Base-by-base conservation (phyloP, 495 filamentous ascomycete species). In the Lichenothelia convexa region DNA sequence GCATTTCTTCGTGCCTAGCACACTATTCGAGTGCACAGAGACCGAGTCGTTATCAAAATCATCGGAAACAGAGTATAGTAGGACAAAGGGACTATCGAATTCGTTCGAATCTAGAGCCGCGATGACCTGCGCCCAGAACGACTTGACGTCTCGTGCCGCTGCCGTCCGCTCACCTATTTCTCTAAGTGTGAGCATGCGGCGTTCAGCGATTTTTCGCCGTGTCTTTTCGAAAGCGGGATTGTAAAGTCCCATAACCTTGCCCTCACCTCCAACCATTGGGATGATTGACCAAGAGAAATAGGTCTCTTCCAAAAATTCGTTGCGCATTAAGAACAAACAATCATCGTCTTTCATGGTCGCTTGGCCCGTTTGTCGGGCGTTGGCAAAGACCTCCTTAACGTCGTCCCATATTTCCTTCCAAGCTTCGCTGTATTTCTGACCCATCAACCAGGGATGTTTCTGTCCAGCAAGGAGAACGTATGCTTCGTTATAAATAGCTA, bases 341-440 rank as follows among this genome's bases (percentile, higher is more conserved):
- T 80, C 76, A 45, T 80, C 75, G 43, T 80, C 68, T 48, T 80
- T 80, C 75, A 80, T 77, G 4, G 70, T 80, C 2, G 75, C 72
- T 47, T 75, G 64, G 3, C 75, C 77, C 2, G 67, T 70, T 20
- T 57, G 41, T 45, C 57, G 62, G 0, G 75, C 77, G 40, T 51
- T 65, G 3, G 60, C 54, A 40, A 82, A 70, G 2, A 75, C 59
- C 5, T 66, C 69, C 42, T 64, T 60, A 4, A 82, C 57, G 1
- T 66, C 65, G 21, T 64, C 57, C 75, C 75, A 80, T 13, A 82
- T 71, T 44, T 80, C 76, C 2, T 57, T 35, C 77, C 77, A 82
- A 6, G 65, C 71, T 3, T 65, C 64, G 21, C 50, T 51, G 42
- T 80, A 82, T 33, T 57, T 62, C 43, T 67, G 58, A 6, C 76